These are phyloP conservation scores for Coccomyxa sp. DNA, from an alignment of 139 green algal species.

Conservation along the genomic window DNA sequence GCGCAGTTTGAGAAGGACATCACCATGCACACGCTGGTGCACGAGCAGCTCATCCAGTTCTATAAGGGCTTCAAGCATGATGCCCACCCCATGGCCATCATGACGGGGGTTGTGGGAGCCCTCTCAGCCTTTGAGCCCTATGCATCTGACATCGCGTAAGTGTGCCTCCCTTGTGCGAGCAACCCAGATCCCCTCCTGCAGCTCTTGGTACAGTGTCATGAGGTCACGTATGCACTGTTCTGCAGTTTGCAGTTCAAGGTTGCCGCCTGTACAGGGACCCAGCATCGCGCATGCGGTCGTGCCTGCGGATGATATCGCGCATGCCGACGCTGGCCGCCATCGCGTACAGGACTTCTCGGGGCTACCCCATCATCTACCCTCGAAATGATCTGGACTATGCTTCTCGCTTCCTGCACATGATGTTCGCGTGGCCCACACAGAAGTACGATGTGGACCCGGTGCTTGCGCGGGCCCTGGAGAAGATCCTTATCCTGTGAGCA, in stretches of 20 bases:
- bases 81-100: conserved; percentile 72
- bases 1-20: conserved; percentile 44
- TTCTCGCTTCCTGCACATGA: conserved; percentile 64
- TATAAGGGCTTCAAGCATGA: conserved; percentile 58
- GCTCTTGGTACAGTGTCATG: not conserved
- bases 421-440: conserved; percentile 37
- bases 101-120: conserved; percentile 59
- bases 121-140: conserved; percentile 63
- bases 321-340: conserved; percentile 68
- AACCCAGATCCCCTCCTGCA: not conserved
- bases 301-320: conserved; percentile 59
- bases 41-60: conserved; percentile 50
- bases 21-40: conserved; percentile 57
- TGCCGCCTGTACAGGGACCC: conserved; percentile 29
- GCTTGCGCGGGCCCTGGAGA: conserved; percentile 45
- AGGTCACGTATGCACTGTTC: not conserved
- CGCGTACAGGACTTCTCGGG: conserved; percentile 52
- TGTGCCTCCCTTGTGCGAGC: not conserved
- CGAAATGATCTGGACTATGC: conserved; percentile 52
- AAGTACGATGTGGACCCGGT: conserved; percentile 50
- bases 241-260: not conserved
- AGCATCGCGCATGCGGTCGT: conserved; percentile 36
- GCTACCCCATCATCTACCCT: conserved; percentile 66
- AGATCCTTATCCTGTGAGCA: conserved; percentile 47
- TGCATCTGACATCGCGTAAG: conserved; percentile 24